Evolutionary conservation across 441 rosid genomes (phyloP).

Genomic region (Erodium trifolium): DNA sequence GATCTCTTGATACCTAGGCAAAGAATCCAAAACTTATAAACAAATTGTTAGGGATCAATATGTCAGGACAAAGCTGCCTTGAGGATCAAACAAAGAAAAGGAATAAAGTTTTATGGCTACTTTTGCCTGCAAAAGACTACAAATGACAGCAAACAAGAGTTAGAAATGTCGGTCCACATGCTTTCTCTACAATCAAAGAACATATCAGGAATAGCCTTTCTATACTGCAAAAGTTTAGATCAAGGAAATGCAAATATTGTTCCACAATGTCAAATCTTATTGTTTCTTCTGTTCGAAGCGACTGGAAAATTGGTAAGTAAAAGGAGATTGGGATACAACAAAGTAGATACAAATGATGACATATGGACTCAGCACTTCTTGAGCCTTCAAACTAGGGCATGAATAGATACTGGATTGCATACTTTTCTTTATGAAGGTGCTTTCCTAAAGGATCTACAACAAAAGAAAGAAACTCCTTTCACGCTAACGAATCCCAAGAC

Average conservation of each 20-base stretch:
- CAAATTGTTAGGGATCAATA: background rate
- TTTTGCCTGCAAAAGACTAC: background rate
- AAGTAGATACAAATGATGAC: background rate
- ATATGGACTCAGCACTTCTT: conserved; percentile 9
- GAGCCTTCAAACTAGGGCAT: conserved; percentile 10
- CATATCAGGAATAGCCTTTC: background rate
- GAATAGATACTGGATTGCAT: conserved; percentile 16
- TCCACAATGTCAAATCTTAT: background rate
- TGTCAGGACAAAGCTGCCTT: conserved; percentile 19
- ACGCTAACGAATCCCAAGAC: conserved; percentile 16
- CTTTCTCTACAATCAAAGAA: background rate
- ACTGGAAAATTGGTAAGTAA: background rate
- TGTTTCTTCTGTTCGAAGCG: background rate
- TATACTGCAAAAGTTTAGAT: background rate
- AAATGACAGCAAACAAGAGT: background rate
- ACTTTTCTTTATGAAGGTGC: conserved; percentile 33
- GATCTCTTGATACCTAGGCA: conserved; percentile 23
- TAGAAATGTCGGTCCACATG: background rate
- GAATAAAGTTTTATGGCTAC: conserved; percentile 21
- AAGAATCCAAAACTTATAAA: conserved; percentile 21
- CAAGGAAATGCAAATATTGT: background rate
- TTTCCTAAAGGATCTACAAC: conserved; percentile 13
- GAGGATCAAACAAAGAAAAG: conserved; percentile 16
- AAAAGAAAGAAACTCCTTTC: conserved; percentile 3
- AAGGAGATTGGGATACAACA: too few relatives aligned